These are phyloP conservation scores for Yarrowia bubula DNA, from an alignment of 805 yeast species.

Conservation along the genomic window DNA sequence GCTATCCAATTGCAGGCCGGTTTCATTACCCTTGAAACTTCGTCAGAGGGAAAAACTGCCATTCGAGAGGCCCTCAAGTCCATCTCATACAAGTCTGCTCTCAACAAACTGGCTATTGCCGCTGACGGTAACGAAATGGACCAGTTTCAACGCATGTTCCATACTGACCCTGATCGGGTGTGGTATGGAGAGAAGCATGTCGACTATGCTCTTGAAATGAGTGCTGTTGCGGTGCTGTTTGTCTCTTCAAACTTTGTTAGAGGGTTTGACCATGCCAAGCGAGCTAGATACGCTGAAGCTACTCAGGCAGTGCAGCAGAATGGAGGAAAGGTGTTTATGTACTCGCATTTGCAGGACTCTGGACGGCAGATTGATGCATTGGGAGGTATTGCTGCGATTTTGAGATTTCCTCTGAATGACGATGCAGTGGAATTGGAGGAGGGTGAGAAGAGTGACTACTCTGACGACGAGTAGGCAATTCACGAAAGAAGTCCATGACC, in stretches of 20 bases:
- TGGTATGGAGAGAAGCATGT: conserved; percentile 26
- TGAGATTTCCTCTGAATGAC: conserved; percentile 20
- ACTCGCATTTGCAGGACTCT: conserved; percentile 24
- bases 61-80: conserved; percentile 28
- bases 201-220: conserved; percentile 21
- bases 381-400: conserved; percentile 25
- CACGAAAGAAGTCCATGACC: too few species aligned
- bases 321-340: conserved; percentile 25
- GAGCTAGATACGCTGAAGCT: conserved; percentile 17
- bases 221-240: conserved; percentile 10
- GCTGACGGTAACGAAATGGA: conserved; percentile 25
- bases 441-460: conserved; percentile 4
- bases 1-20: conserved; percentile 17
- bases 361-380: conserved; percentile 23
- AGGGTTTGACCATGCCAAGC: conserved; percentile 11
- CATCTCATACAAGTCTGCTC: conserved; percentile 14
- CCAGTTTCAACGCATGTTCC: conserved; percentile 25
- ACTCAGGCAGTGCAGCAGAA: conserved; percentile 21
- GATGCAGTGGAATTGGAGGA: conserved; percentile 19
- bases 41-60: conserved; percentile 20
- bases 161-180: conserved; percentile 22
- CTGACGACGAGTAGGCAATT: conserved; percentile 10
- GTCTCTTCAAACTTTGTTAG: conserved; percentile 21
- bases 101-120: conserved; percentile 20
- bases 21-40: conserved; percentile 13